phyloP scores from a whole-genome alignment of 805 yeast genomes.

The Yarrowia sp. region DNA sequence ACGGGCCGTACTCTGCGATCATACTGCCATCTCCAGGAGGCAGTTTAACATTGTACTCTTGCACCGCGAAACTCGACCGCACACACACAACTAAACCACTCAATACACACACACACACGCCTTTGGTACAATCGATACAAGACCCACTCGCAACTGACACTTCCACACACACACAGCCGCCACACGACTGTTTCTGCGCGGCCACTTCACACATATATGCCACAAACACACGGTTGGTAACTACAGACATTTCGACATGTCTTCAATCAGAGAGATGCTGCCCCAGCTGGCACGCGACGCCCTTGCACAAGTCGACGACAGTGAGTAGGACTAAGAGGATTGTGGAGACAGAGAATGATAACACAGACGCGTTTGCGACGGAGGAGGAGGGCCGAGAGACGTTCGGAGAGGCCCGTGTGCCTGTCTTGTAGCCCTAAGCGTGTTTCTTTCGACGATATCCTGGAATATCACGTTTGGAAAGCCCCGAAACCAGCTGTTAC shows the following conservation, averaged over 20 bases:
- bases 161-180: neutral
- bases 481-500: neutral
- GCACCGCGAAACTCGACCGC: too few species aligned
- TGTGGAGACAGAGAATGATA: too few species aligned
- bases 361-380: constrained; percentile 2
- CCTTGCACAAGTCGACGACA: constrained; percentile 29
- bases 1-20: too few species aligned
- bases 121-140: too few species aligned
- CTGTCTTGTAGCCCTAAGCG: too few species aligned
- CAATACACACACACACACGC: too few species aligned
- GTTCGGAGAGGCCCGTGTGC: too few species aligned
- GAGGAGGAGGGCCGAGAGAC: too few species aligned
- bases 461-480: neutral
- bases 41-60: too few species aligned
- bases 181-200: constrained; percentile 32
- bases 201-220: constrained; percentile 34
- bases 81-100: neutral
- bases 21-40: too few species aligned
- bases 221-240: constrained; percentile 8
- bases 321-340: neutral
- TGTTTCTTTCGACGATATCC: too few species aligned
- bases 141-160: neutral
- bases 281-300: constrained; percentile 37
- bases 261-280: constrained; percentile 34
- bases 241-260: constrained; percentile 29